phyloP scores from a whole-genome alignment of 1,284 basidiomycete genomes.

The Leccinum variabile region DNA sequence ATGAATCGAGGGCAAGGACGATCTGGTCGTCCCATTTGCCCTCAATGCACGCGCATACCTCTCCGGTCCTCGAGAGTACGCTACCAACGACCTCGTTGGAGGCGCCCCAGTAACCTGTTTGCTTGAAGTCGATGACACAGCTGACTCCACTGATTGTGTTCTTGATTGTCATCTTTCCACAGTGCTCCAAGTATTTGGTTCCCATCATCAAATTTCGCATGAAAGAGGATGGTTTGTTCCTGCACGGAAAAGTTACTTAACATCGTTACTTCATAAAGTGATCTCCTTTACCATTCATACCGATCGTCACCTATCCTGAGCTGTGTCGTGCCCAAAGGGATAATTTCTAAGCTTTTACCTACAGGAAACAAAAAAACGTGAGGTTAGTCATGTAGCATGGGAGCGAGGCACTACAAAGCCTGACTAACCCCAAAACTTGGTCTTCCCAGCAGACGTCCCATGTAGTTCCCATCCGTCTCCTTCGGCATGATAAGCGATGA shows the following conservation, averaged over 20 bases:
- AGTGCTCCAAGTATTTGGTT: slow-evolving; percentile 85
- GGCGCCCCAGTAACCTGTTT: slow-evolving; percentile 79
- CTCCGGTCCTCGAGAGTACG: slow-evolving; percentile 56
- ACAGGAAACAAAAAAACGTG: slow-evolving; percentile 19
- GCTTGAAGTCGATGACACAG: slow-evolving; percentile 81
- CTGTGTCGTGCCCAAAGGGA: slow-evolving; percentile 69
- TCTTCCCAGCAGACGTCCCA: slow-evolving; percentile 74
- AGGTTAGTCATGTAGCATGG: slow-evolving; percentile 14
- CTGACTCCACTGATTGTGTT: slow-evolving; percentile 55
- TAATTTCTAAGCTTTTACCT: slow-evolving; percentile 85
- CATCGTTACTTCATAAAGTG: neutral
- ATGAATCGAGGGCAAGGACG: slow-evolving; percentile 62
- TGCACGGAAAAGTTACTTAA: slow-evolving; percentile 31
- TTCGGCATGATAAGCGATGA: slow-evolving; percentile 84
- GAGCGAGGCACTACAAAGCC: slow-evolving; percentile 13
- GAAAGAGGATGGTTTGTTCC: slow-evolving; percentile 85
- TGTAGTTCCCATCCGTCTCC: slow-evolving; percentile 74
- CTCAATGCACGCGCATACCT: slow-evolving; percentile 59
- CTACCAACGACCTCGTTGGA: slow-evolving; percentile 71
- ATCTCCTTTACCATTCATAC: slow-evolving; percentile 60
- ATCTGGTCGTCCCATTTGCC: slow-evolving; percentile 85
- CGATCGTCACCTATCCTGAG: slow-evolving; percentile 63
- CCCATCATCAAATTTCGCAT: slow-evolving; percentile 89
- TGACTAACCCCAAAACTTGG: slow-evolving; percentile 84
- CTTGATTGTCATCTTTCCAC: slow-evolving; percentile 71